These are phyloP conservation scores for Colletotrichum eleusines DNA, from an alignment of 2,329 filamentous ascomycete species.

Conservation along the genomic window DNA sequence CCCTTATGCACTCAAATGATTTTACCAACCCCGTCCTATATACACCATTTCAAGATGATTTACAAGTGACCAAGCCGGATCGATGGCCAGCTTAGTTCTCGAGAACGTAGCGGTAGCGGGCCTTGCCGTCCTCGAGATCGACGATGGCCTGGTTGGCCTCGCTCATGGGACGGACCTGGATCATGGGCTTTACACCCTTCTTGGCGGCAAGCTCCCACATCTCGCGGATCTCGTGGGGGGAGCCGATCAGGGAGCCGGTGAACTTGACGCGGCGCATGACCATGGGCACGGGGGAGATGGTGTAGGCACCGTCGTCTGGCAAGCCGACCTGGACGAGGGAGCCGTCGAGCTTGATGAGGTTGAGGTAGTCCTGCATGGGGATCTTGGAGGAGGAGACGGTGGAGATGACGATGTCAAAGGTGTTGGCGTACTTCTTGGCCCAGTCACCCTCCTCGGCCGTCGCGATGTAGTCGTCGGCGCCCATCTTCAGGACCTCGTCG, in stretches of 20 bases:
- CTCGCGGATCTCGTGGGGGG: slow-evolving; percentile 66
- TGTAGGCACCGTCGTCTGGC: slow-evolving; percentile 53
- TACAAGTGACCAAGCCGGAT: not conserved
- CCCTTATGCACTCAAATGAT: slow-evolving; percentile 30
- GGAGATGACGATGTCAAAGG: slow-evolving; percentile 69
- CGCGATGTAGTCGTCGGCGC: slow-evolving; percentile 64
- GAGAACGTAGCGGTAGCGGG: slow-evolving; percentile 61
- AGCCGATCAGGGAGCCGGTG: slow-evolving; percentile 61
- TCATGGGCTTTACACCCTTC: slow-evolving; percentile 68
- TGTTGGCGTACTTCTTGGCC: slow-evolving; percentile 62
- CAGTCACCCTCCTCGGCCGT: slow-evolving; percentile 65
- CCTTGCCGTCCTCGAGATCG: slow-evolving; percentile 67
- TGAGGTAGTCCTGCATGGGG: slow-evolving; percentile 71
- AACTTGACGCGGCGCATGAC: slow-evolving; percentile 67
- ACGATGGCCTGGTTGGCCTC: slow-evolving; percentile 66
- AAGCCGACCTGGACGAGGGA: slow-evolving; percentile 72
- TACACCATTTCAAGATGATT: slow-evolving; percentile 5
- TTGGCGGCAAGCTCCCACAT: slow-evolving; percentile 70
- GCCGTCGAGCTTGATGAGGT: slow-evolving; percentile 67
- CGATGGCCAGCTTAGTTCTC: slow-evolving; percentile 51
- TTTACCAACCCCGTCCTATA: slow-evolving; percentile 32
- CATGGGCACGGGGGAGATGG: slow-evolving; percentile 65
- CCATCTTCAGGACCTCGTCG: slow-evolving; percentile 67
- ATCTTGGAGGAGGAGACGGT: slow-evolving; percentile 60
- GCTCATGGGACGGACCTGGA: slow-evolving; percentile 66